Conservation (phyloP, 148 eudicot genomes). For the Rhododendron kiyosumense region DNA sequence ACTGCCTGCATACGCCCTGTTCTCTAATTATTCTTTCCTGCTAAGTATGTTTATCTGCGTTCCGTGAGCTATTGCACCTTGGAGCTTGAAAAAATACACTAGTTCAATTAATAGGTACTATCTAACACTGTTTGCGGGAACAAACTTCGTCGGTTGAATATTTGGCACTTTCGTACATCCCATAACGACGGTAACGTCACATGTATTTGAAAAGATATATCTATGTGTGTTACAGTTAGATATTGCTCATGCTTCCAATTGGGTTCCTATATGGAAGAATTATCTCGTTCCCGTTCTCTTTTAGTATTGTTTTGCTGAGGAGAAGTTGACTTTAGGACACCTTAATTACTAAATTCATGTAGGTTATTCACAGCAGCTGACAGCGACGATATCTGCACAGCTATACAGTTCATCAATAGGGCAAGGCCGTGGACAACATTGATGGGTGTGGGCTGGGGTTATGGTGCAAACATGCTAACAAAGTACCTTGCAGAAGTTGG, state of each 20-base stretch:
- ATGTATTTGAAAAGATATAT: not conserved
- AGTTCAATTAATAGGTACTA: not conserved
- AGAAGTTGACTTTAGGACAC: constrained; percentile 28
- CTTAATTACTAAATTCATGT: constrained; percentile 34
- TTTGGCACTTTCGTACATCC: not conserved
- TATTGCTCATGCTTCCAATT: not conserved
- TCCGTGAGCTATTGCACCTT: not conserved
- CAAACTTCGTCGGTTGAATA: not conserved
- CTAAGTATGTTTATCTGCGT: not conserved
- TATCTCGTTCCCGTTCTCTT: not conserved
- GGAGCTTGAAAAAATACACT: not conserved
- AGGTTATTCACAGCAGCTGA: constrained; percentile 99
- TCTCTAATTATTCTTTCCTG: not conserved
- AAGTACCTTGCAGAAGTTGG: constrained; percentile 91
- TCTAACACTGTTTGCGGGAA: not conserved
- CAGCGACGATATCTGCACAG: constrained; percentile 87
- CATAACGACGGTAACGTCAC: not conserved
- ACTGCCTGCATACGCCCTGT: not conserved
- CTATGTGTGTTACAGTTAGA: not conserved
- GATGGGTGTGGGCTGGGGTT: constrained; percentile 89
- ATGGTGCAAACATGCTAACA: constrained; percentile 96
- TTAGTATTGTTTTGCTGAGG: not conserved
- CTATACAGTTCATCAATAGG: constrained; percentile 63
- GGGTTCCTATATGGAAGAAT: not conserved
- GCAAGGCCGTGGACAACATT: constrained; percentile 89